Evolutionary conservation across 192 early-diverging fungal species (phyloP).

Genomic region (Rhizophagus sp.): DNA sequence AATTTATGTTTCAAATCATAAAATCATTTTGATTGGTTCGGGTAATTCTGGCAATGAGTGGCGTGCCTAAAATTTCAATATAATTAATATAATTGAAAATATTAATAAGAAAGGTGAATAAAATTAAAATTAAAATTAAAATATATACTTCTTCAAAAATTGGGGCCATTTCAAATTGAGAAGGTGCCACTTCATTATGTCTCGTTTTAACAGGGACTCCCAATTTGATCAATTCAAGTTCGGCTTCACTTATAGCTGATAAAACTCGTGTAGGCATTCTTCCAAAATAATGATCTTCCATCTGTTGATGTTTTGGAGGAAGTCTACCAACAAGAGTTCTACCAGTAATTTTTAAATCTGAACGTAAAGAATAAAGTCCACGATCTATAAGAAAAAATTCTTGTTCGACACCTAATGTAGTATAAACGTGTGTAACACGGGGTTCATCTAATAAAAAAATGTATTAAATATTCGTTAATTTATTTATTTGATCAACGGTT

Average conservation of each 20-base stretch:
- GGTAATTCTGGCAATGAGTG: too few relatives aligned
- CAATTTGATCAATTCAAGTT: slow-evolving; percentile 90
- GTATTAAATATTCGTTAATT: too few relatives aligned
- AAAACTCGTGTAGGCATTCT: slow-evolving; percentile 92
- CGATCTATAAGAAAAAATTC: slow-evolving; percentile 99
- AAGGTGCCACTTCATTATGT: slow-evolving; percentile 99
- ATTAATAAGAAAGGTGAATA: too few relatives aligned
- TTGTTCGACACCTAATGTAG: slow-evolving; percentile 97
- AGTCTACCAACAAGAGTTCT: slow-evolving; percentile 91
- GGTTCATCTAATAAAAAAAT: slow-evolving; percentile 29
- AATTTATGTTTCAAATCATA: too few relatives aligned
- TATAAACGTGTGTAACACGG: slow-evolving; percentile 79
- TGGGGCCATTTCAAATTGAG: slow-evolving; percentile 97
- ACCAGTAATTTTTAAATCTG: slow-evolving; percentile 95
- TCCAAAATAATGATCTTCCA: slow-evolving; percentile 99
- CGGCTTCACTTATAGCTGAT: slow-evolving; percentile 88
- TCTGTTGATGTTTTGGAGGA: slow-evolving; percentile 97
- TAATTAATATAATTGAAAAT: too few relatives aligned
- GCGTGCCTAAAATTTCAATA: too few relatives aligned
- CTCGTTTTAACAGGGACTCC: slow-evolving; percentile 99
- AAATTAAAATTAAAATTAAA: neutral
- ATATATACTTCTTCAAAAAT: slow-evolving; percentile 84
- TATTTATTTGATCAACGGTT: too few relatives aligned
- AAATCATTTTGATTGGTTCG: too few relatives aligned
- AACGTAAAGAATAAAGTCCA: slow-evolving; percentile 87